Evolutionary conservation across 768 basidiomycete genomes (phyloP).

Genomic region (Amanita jacksonii): DNA sequence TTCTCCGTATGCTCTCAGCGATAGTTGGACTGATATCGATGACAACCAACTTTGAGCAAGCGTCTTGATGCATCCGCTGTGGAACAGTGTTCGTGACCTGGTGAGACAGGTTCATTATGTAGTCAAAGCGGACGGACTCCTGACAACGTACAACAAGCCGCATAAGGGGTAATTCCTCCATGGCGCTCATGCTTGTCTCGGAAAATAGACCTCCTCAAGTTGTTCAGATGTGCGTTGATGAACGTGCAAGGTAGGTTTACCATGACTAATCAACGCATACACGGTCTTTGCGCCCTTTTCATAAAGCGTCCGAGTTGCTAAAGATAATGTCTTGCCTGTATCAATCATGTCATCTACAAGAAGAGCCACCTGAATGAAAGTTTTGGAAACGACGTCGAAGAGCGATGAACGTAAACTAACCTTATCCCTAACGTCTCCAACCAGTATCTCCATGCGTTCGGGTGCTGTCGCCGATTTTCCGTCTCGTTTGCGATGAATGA

Average conservation of each 20-base stretch:
- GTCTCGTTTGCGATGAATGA: slow-evolving; percentile 88
- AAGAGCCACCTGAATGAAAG: slow-evolving; percentile 60
- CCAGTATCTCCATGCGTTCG: slow-evolving; percentile 86
- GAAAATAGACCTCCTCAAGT: slow-evolving; percentile 61
- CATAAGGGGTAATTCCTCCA: slow-evolving; percentile 69
- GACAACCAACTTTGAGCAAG: slow-evolving; percentile 70
- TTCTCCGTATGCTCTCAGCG: slow-evolving; percentile 92
- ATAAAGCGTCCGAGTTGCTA: slow-evolving; percentile 78
- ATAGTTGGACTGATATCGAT: slow-evolving; percentile 90
- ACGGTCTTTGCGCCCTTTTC: slow-evolving; percentile 86
- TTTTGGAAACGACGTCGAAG: neutral
- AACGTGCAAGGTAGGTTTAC: slow-evolving; percentile 28
- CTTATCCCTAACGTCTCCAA: slow-evolving; percentile 91
- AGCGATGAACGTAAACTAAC: slow-evolving; percentile 22
- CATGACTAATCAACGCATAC: slow-evolving; percentile 88
- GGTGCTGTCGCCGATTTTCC: slow-evolving; percentile 54
- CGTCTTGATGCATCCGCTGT: slow-evolving; percentile 55
- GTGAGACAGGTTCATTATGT: neutral
- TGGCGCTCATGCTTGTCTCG: slow-evolving; percentile 56
- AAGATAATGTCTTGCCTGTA: slow-evolving; percentile 78
- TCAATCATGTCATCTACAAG: slow-evolving; percentile 99
- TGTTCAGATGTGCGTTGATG: slow-evolving; percentile 9
- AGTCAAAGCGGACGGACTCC: neutral
- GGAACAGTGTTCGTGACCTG: slow-evolving; percentile 95
- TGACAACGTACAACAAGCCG: slow-evolving; percentile 66